Evolutionary conservation across 2,329 filamentous ascomycete genomes (phyloP).

Genomic region (Cercospora beticola): DNA sequence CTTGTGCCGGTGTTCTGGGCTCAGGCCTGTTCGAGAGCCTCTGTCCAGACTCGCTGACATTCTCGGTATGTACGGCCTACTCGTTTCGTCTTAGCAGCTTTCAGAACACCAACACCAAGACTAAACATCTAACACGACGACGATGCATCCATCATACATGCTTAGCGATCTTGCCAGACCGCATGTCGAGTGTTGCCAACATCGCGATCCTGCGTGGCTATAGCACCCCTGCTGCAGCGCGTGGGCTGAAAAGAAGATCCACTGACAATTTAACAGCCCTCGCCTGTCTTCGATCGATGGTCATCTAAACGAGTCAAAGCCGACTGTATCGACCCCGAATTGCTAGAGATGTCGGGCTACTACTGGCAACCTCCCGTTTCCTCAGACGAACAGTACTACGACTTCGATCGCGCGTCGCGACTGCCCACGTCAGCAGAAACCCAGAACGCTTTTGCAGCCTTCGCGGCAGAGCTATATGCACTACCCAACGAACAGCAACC

Average conservation of each 20-base stretch:
- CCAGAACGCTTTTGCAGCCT: slow-evolving; percentile 11
- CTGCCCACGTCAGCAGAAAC: slow-evolving; percentile 14
- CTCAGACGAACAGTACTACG: slow-evolving; percentile 21
- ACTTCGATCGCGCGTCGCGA: slow-evolving; percentile 12
- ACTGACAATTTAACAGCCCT: slow-evolving; percentile 12
- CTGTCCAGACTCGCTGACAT: slow-evolving; percentile 7
- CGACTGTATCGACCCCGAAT: slow-evolving; percentile 4
- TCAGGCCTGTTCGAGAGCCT: slow-evolving; percentile 7
- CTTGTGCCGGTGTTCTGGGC: slow-evolving; percentile 4
- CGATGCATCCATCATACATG: slow-evolving; percentile 2
- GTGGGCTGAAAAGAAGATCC: not conserved
- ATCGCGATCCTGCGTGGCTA: not conserved
- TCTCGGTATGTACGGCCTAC: slow-evolving; percentile 5
- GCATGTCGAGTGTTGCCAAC: not conserved
- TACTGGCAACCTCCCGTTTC: slow-evolving; percentile 18
- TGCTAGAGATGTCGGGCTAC: slow-evolving; percentile 26
- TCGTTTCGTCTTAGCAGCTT: not conserved
- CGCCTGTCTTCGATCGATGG: slow-evolving; percentile 5
- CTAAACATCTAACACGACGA: not conserved
- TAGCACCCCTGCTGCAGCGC: not conserved
- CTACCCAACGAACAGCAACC: slow-evolving; percentile 6
- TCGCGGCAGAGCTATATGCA: slow-evolving; percentile 9
- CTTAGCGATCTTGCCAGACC: slow-evolving; percentile 7
- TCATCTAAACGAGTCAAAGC: slow-evolving; percentile 10
- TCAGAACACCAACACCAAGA: not conserved